These are phyloP conservation scores for Blastobotrys chiropterorum DNA, from an alignment of 805 yeast genomes.

Conservation along the genomic window DNA sequence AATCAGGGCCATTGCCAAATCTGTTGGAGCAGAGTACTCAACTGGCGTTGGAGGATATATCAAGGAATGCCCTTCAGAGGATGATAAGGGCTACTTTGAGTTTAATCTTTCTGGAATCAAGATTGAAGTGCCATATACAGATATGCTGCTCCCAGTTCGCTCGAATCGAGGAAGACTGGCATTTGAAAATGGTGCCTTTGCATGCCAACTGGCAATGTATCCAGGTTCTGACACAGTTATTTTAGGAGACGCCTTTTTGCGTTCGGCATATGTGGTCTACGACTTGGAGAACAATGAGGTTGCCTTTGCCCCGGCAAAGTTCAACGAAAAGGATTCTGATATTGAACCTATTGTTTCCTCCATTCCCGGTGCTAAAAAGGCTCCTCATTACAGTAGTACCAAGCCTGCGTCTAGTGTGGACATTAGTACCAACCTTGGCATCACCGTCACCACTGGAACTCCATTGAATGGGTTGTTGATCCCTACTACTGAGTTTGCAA, in stretches of 20 bases:
- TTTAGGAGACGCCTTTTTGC: slow-evolving; percentile 51
- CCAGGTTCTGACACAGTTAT: slow-evolving; percentile 26
- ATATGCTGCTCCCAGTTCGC: slow-evolving; percentile 17
- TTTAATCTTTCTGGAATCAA: slow-evolving; percentile 46
- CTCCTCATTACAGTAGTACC: slow-evolving; percentile 16
- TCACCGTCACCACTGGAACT: too few relatives aligned
- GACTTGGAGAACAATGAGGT: slow-evolving; percentile 46
- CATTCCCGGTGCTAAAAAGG: slow-evolving; percentile 28
- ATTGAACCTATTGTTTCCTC: slow-evolving; percentile 24
- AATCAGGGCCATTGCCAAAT: slow-evolving; percentile 25
- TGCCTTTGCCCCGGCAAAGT: slow-evolving; percentile 41
- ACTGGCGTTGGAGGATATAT: slow-evolving; percentile 20
- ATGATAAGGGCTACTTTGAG: slow-evolving; percentile 33
- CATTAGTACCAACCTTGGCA: background rate
- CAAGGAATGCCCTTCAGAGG: slow-evolving; percentile 20
- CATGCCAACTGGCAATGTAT: slow-evolving; percentile 13
- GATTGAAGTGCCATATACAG: slow-evolving; percentile 23
- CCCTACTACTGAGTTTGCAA: too few relatives aligned
- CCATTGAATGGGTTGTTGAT: too few relatives aligned
- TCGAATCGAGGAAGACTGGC: background rate
- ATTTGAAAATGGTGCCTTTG: slow-evolving; percentile 5
- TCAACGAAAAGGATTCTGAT: slow-evolving; percentile 22
- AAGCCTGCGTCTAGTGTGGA: background rate
- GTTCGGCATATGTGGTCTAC: slow-evolving; percentile 48
- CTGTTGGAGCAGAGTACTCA: slow-evolving; percentile 38